These are phyloP conservation scores for Leptomonas pyrrhocoris DNA, from an alignment of 208 protist species.

Conservation along the genomic window DNA sequence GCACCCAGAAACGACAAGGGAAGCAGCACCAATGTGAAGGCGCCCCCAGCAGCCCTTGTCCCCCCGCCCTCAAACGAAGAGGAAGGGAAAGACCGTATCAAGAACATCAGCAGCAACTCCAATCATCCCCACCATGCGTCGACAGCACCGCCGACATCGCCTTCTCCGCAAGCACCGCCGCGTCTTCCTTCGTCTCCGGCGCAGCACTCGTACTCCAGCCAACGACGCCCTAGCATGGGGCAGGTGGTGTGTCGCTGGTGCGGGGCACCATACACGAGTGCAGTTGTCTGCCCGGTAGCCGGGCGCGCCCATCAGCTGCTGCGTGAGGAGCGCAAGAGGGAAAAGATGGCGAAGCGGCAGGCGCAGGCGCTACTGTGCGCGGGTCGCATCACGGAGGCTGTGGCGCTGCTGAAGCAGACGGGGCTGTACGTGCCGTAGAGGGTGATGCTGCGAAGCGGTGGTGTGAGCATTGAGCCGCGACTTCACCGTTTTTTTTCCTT, in stretches of 20 bases:
- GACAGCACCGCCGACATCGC: too few relatives aligned
- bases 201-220: neutral
- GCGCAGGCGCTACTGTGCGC: constrained; percentile 48
- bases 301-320: constrained; percentile 35
- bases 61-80: neutral
- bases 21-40: neutral
- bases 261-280: constrained; percentile 32
- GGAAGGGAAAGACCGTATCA: too few relatives aligned
- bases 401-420: constrained; percentile 32
- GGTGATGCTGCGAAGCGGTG: too few relatives aligned
- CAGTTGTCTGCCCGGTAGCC: constrained; percentile 35
- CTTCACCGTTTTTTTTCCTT: neutral
- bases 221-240: constrained; percentile 11
- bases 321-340: constrained; percentile 36
- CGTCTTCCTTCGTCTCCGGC: neutral
- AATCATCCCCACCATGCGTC: too few relatives aligned
- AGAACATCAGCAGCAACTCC: neutral
- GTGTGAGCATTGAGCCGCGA: too few relatives aligned
- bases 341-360: constrained; percentile 56
- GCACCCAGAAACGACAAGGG: neutral
- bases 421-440: constrained; percentile 20
- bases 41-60: neutral
- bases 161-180: neutral
- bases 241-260: constrained; percentile 49
- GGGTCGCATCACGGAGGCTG: constrained; percentile 48